phyloP scores from a whole-genome alignment of 441 rosid species.

The Populus hybrid region DNA sequence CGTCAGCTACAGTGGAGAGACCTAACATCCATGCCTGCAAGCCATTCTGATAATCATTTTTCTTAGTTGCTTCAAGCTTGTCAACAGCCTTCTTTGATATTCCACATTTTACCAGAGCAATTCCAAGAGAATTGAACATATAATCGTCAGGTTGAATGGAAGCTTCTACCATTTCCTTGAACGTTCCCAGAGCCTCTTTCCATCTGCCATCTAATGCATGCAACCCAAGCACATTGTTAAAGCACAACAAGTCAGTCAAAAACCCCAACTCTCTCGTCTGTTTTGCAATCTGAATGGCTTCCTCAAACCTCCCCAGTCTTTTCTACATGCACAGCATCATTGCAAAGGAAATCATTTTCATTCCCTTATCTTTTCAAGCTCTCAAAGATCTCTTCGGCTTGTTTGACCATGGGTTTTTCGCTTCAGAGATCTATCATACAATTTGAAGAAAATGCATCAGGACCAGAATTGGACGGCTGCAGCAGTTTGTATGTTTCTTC shows the following conservation, averaged over 20 bases:
- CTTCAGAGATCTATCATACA: conserved; percentile 81
- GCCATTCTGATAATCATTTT: conserved; percentile 46
- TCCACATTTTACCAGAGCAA: conserved; percentile 61
- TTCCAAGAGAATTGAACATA: conserved; percentile 62
- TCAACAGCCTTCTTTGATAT: conserved; percentile 53
- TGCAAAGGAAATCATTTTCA: conserved; percentile 69
- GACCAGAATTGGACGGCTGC: conserved; percentile 32
- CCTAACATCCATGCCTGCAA: conserved; percentile 46
- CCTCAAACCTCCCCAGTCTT: conserved; percentile 60
- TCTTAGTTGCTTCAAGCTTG: conserved; percentile 44
- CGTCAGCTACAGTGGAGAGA: conserved; percentile 46
- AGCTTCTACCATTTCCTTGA: conserved; percentile 62
- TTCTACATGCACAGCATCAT: conserved; percentile 84
- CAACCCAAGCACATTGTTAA: conserved; percentile 57
- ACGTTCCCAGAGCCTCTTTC: conserved; percentile 54
- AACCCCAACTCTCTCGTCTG: conserved; percentile 57
- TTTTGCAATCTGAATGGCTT: conserved; percentile 57
- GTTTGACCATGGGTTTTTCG: conserved; percentile 60
- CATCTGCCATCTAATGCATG: conserved; percentile 63
- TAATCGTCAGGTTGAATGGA: conserved; percentile 45
- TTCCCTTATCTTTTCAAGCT: conserved; percentile 54
- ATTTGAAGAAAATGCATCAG: conserved; percentile 58
- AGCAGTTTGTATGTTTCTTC: conserved; percentile 60
- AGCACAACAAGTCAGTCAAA: conserved; percentile 56
- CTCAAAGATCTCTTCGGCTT: conserved; percentile 50